These are phyloP conservation scores for Candida sojae DNA, from an alignment of 1,139 yeast genomes.

Conservation along the genomic window DNA sequence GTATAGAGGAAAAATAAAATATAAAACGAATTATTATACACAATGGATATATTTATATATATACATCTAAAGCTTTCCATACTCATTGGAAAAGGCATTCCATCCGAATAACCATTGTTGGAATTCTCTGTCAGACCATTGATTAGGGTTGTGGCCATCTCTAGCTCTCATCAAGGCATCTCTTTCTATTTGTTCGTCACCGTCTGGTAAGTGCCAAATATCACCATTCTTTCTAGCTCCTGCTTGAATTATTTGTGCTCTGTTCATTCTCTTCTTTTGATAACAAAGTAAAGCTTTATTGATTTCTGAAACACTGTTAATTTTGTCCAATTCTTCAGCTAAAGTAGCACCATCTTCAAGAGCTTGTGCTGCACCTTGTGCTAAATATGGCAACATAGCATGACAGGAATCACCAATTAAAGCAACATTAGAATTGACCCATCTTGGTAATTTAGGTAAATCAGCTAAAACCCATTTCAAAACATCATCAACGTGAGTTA, in stretches of 20 bases:
- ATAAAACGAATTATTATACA: too few species aligned
- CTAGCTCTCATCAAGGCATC: conserved; percentile 16
- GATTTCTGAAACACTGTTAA: conserved; percentile 15
- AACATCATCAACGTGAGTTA: conserved; percentile 21
- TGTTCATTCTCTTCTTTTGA: conserved; percentile 26
- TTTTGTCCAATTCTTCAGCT: conserved; percentile 15
- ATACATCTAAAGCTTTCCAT: too few species aligned
- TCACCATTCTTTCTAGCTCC: conserved; percentile 23
- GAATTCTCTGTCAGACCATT: conserved; percentile 16
- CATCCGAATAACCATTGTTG: conserved; percentile 16
- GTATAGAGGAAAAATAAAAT: too few species aligned
- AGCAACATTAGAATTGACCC: conserved; percentile 22
- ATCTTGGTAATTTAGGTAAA: conserved; percentile 24
- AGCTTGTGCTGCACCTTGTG: conserved; percentile 44
- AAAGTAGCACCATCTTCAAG: conserved; percentile 31
- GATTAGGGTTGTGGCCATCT: conserved; percentile 14
- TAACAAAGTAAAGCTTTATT: conserved; percentile 13
- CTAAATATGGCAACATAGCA: conserved; percentile 39
- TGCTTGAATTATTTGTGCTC: conserved; percentile 24
- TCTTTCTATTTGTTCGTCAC: conserved; percentile 21
- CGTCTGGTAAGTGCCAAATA: conserved; percentile 27
- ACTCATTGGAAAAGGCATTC: conserved; percentile 15
- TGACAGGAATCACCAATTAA: conserved; percentile 42
- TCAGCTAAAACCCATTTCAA: conserved; percentile 33
- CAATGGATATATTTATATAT: too few species aligned